Evolutionary conservation across 768 basidiomycete species (phyloP).

Genomic region (Lentinula aciculospora): DNA sequence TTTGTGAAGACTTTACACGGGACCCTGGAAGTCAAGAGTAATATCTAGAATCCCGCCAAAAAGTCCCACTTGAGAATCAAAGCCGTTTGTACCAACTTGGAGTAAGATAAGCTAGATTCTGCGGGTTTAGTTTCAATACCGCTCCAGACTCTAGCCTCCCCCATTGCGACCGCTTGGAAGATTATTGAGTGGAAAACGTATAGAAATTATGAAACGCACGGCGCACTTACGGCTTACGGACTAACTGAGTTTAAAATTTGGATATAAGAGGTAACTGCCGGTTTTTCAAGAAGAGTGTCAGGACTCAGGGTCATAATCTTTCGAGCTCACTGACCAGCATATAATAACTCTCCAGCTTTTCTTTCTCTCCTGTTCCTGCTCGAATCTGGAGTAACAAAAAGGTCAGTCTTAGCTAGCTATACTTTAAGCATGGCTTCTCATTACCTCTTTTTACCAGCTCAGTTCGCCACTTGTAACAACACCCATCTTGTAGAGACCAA

Average conservation of each 20-base stretch:
- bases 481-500: slow-evolving; percentile 66
- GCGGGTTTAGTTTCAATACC: too few species aligned
- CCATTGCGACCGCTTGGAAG: slow-evolving; percentile 5
- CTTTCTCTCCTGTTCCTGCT: slow-evolving; percentile 5
- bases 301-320: slow-evolving; percentile 2
- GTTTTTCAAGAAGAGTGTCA: neutral
- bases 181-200: neutral
- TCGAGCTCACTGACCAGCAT: slow-evolving; percentile 8
- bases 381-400: slow-evolving; percentile 41
- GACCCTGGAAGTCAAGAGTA: neutral
- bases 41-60: neutral
- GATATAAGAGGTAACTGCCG: slow-evolving; percentile 5
- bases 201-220: neutral
- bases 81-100: neutral
- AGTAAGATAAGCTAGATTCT: neutral
- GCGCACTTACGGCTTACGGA: neutral
- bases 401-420: slow-evolving; percentile 27
- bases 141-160: neutral
- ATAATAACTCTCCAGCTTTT: slow-evolving; percentile 9
- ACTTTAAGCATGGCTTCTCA: slow-evolving; percentile 8
- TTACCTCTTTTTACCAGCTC: slow-evolving; percentile 27
- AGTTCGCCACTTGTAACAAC: slow-evolving; percentile 74
- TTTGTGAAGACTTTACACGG: neutral
- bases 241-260: neutral
- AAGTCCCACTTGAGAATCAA: too few species aligned